phyloP scores from a whole-genome alignment of 352 stramenopile species.

The Phytophthora fragariaefolia region DNA sequence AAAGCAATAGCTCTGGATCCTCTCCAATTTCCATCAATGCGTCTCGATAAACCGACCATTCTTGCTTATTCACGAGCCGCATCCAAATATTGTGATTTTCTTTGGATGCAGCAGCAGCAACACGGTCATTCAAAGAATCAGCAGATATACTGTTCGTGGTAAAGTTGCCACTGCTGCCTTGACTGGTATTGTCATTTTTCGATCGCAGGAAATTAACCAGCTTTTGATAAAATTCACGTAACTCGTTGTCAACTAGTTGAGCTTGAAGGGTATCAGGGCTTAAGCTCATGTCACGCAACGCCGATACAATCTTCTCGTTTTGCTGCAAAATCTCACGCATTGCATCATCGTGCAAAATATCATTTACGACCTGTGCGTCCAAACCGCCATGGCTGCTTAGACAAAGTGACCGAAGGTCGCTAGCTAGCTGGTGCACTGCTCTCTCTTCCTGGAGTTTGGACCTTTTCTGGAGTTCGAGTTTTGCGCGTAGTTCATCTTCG shows the following conservation, averaged over 20 bases:
- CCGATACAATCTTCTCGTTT: slow-evolving; percentile 55
- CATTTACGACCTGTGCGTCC: slow-evolving; percentile 49
- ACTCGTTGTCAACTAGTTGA: slow-evolving; percentile 50
- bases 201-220: slow-evolving; percentile 49
- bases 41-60: slow-evolving; percentile 44
- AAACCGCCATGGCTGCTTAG: slow-evolving; percentile 40
- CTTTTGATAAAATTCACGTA: slow-evolving; percentile 66
- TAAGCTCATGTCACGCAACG: slow-evolving; percentile 75
- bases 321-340: slow-evolving; percentile 50
- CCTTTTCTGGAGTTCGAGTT: slow-evolving; percentile 43
- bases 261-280: slow-evolving; percentile 52
- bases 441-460: slow-evolving; percentile 30
- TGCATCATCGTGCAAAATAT: slow-evolving; percentile 51
- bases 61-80: slow-evolving; percentile 19
- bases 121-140: slow-evolving; percentile 46
- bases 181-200: slow-evolving; percentile 12
- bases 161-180: not conserved
- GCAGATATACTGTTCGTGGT: not conserved
- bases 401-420: slow-evolving; percentile 51
- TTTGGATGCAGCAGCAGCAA: slow-evolving; percentile 34
- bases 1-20: slow-evolving; percentile 72
- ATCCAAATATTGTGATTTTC: slow-evolving; percentile 37
- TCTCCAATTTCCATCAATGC: slow-evolving; percentile 68
- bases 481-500: slow-evolving; percentile 49
- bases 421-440: slow-evolving; percentile 38